Percentiles rank a stretch among this genome's conserved stretches.
These are phyloP conservation scores for Thymus quinquecostatus DNA, from an alignment of 257 asterid species.

Conservation along the genomic window DNA sequence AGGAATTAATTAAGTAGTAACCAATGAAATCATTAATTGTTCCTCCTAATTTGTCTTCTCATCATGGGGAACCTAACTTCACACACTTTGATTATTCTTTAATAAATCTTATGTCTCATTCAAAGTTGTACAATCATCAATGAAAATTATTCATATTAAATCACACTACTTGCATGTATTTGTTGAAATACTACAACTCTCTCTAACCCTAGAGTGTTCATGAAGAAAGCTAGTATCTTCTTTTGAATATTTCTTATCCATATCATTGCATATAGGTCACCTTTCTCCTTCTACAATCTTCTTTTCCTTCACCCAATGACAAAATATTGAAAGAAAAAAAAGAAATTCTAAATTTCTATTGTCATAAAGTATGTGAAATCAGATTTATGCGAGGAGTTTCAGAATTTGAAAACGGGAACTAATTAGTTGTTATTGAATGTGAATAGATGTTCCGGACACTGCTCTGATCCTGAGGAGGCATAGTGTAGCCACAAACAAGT, in stretches of 20 bases:
- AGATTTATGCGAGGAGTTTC: too few species aligned
- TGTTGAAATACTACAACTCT: too few species aligned
- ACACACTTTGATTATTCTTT: background rate
- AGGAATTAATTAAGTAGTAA: background rate
- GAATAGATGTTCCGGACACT: slow-evolving; percentile 77
- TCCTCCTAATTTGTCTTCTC: background rate
- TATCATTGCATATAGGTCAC: slow-evolving; percentile 1
- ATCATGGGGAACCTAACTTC: slow-evolving; percentile 7
- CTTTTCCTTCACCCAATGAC: background rate
- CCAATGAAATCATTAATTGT: slow-evolving; percentile 2
- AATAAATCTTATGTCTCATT: background rate
- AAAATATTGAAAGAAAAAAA: too few species aligned
- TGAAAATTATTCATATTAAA: background rate
- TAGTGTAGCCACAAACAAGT: slow-evolving; percentile 54
- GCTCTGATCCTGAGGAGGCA: slow-evolving; percentile 79
- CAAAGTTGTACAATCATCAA: background rate
- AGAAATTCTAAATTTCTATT: too few species aligned
- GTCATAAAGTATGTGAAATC: too few species aligned
- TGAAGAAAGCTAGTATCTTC: background rate
- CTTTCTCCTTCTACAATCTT: slow-evolving; percentile 1
- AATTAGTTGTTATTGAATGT: background rate
- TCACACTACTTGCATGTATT: background rate
- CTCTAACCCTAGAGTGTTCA: too few species aligned
- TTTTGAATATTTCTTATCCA: background rate
- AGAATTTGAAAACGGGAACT: background rate